A percentile compares a stretch with the other conserved stretches of the same genome.
Conservation (phyloP, 768 basidiomycete genomes). For the Sarcomyxa edulis region DNA sequence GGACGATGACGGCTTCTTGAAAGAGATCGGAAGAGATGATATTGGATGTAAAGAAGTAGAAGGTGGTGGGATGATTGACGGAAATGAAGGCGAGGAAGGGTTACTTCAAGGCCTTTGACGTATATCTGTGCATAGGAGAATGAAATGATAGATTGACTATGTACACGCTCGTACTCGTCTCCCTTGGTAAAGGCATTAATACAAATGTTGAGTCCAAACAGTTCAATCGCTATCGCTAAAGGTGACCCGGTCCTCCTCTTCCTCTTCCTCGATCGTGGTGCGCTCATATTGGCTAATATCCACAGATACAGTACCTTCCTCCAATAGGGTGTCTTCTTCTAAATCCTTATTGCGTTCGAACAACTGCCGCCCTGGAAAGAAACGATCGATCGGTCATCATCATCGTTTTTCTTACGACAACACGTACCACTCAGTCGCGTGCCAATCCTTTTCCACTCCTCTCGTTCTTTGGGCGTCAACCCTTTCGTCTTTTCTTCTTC, state of each 20-base stretch:
- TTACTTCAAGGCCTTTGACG: slow-evolving; percentile 56
- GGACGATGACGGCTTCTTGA: slow-evolving; percentile 55
- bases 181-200: background rate
- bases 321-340: slow-evolving; percentile 75
- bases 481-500: slow-evolving; percentile 73
- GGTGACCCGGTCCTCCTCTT: slow-evolving; percentile 59
- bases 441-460: slow-evolving; percentile 67
- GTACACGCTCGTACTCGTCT: too few species aligned
- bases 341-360: slow-evolving; percentile 81
- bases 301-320: slow-evolving; percentile 84
- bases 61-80: slow-evolving; percentile 47
- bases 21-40: slow-evolving; percentile 49
- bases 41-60: slow-evolving; percentile 57
- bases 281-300: slow-evolving; percentile 89
- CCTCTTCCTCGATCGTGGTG: slow-evolving; percentile 53
- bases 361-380: slow-evolving; percentile 72
- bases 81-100: slow-evolving; percentile 47
- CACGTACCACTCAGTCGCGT: slow-evolving; percentile 65
- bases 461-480: slow-evolving; percentile 74
- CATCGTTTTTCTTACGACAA: background rate
- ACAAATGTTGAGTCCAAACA: background rate
- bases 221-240: slow-evolving; percentile 86
- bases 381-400: background rate
- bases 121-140: background rate
- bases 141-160: slow-evolving; percentile 1